Evolutionary conservation across 1,139 yeast genomes (phyloP).

Genomic region (Geotrichum carabidarum): DNA sequence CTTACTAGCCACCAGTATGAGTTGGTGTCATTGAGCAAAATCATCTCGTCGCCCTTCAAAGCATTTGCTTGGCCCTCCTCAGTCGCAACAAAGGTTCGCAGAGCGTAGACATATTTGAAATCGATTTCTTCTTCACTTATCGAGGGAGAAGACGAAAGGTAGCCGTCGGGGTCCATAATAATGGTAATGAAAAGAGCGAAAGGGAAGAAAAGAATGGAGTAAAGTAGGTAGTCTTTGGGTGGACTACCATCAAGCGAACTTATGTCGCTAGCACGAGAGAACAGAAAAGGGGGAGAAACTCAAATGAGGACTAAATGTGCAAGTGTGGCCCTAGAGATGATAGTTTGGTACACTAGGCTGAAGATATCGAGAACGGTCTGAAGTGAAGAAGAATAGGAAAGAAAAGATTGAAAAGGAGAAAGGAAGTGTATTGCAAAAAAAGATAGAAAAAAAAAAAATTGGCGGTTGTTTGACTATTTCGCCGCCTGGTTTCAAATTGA

Average conservation of each 20-base stretch:
- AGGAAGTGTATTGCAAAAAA: neutral
- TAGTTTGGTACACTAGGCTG: neutral
- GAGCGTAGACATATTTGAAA: conserved; percentile 78
- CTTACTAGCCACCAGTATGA: conserved; percentile 95
- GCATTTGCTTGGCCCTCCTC: conserved; percentile 90
- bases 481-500: too few relatives aligned
- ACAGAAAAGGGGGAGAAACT: too few relatives aligned
- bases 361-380: neutral
- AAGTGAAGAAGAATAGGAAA: neutral
- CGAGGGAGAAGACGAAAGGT: conserved; percentile 50
- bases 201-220: neutral
- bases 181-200: neutral
- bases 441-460: neutral
- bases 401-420: neutral
- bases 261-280: too few relatives aligned
- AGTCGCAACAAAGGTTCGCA: conserved; percentile 84
- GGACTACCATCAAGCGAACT: too few relatives aligned
- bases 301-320: too few relatives aligned
- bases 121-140: conserved; percentile 57
- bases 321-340: neutral
- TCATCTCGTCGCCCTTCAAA: conserved; percentile 74
- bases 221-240: neutral
- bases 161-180: conserved; percentile 27
- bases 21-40: conserved; percentile 79
- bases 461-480: too few relatives aligned